Percentiles rank a stretch among this genome's conserved stretches.
Evolutionary conservation across 331 rosid species (phyloP).

Genomic region (Arachis monticola): DNA sequence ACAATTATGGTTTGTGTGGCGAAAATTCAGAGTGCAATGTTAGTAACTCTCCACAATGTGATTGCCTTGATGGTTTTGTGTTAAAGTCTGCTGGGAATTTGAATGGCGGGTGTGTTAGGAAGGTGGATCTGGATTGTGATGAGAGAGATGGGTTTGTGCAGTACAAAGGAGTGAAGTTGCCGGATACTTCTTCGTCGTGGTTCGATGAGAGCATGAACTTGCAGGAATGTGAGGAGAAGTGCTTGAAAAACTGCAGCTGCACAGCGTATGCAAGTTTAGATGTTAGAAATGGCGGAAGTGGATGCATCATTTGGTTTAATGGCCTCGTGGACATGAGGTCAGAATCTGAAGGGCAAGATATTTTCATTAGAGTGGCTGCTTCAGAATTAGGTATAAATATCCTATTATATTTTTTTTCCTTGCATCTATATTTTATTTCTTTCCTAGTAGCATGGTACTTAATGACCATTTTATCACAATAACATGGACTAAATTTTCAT

Average conservation of each 20-base stretch:
- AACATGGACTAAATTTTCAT: too few species aligned
- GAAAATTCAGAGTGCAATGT: slow-evolving; percentile 35
- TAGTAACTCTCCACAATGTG: slow-evolving; percentile 29
- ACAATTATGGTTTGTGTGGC: slow-evolving; percentile 38
- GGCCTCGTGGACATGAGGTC: slow-evolving; percentile 45
- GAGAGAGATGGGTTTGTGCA: not conserved
- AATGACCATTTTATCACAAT: too few species aligned
- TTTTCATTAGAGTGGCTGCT: slow-evolving; percentile 36
- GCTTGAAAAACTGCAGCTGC: slow-evolving; percentile 58
- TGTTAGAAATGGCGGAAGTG: slow-evolving; percentile 44
- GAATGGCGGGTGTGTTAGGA: slow-evolving; percentile 38
- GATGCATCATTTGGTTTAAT: slow-evolving; percentile 59
- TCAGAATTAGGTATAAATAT: slow-evolving; percentile 32
- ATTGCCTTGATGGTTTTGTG: slow-evolving; percentile 34
- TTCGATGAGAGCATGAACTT: slow-evolving; percentile 19
- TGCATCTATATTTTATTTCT: too few species aligned
- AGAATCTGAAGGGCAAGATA: slow-evolving; percentile 38
- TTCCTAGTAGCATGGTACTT: too few species aligned
- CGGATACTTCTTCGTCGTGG: slow-evolving; percentile 45
- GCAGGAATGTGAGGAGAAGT: slow-evolving; percentile 43
- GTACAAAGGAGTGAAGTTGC: slow-evolving; percentile 43
- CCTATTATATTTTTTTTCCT: not conserved
- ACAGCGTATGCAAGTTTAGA: slow-evolving; percentile 50
- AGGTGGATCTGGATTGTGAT: slow-evolving; percentile 27
- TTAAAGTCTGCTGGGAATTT: slow-evolving; percentile 38